Conservation (phyloP, 2,329 filamentous ascomycete genomes). For the Lecanosticta acicola region DNA sequence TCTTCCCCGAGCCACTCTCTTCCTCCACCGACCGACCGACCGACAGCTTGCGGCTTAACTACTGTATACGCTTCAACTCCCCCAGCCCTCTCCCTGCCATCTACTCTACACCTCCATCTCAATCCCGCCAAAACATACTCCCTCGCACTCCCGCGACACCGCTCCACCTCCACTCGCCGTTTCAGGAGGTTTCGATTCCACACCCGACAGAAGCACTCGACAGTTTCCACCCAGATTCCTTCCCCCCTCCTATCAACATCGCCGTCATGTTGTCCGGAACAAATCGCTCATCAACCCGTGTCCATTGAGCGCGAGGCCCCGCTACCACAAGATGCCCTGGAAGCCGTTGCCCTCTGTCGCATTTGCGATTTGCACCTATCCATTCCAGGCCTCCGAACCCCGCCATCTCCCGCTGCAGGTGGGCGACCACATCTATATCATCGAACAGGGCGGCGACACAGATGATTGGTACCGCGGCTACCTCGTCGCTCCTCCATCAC, state of each 20-base stretch:
- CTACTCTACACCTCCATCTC: too few relatives aligned
- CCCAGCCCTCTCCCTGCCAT: too few relatives aligned
- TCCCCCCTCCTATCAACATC: too few relatives aligned
- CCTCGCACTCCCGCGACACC: too few relatives aligned
- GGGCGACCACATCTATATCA: constrained; percentile 97
- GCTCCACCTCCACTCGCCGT: not conserved
- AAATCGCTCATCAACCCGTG: not conserved
- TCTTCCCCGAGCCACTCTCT: too few relatives aligned
- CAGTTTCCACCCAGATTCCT: too few relatives aligned
- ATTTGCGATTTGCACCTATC: constrained; percentile 93
- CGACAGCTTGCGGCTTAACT: too few relatives aligned
- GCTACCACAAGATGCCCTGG: constrained; percentile 69
- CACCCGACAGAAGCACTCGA: too few relatives aligned
- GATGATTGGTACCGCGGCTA: constrained; percentile 94
- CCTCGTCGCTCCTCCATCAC: constrained; percentile 84
- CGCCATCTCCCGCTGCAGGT: constrained; percentile 95
- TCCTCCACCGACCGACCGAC: too few relatives aligned
- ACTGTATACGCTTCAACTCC: too few relatives aligned
- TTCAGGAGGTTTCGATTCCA: not conserved
- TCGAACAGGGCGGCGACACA: constrained; percentile 82
- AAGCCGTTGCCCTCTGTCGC: constrained; percentile 93
- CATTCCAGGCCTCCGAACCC: constrained; percentile 78
- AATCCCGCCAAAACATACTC: too few relatives aligned
- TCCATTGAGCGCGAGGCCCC: not conserved
- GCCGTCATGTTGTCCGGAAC: too few relatives aligned